phyloP scores from a whole-genome alignment of 2,329 filamentous ascomycete genomes.

The Cadophora luteo-olivacea region DNA sequence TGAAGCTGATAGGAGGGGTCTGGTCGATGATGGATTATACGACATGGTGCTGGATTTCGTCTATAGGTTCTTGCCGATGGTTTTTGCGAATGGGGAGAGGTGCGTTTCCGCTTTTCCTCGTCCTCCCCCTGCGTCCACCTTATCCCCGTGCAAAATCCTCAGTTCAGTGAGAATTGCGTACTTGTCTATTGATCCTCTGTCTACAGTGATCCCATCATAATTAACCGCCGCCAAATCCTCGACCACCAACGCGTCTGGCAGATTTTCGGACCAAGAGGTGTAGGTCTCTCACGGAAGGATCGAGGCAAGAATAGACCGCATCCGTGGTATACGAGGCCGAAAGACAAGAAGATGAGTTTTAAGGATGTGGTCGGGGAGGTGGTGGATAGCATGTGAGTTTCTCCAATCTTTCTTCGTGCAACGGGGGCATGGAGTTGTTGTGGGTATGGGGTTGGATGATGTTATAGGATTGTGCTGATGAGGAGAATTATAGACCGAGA shows the following conservation, averaged over 20 bases:
- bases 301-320: neutral
- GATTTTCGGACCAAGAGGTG: neutral
- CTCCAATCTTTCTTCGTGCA: no score
- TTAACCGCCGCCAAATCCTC: neutral
- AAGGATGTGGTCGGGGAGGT: neutral
- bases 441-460: neutral
- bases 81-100: neutral
- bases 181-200: no score
- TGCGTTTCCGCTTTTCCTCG: neutral
- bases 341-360: neutral
- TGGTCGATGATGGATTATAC: neutral
- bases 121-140: neutral
- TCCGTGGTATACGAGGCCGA: slow-evolving; percentile 5
- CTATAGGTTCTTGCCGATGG: neutral
- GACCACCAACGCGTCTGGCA: neutral
- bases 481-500: neutral
- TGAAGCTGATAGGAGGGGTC: neutral
- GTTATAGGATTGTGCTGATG: neutral
- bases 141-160: no score
- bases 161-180: no score
- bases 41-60: slow-evolving; percentile 3
- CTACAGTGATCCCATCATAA: neutral
- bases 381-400: neutral
- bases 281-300: neutral
- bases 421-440: no score